Conservation (phyloP, 345 rosid species). For the Abelmoschus esculentus region DNA sequence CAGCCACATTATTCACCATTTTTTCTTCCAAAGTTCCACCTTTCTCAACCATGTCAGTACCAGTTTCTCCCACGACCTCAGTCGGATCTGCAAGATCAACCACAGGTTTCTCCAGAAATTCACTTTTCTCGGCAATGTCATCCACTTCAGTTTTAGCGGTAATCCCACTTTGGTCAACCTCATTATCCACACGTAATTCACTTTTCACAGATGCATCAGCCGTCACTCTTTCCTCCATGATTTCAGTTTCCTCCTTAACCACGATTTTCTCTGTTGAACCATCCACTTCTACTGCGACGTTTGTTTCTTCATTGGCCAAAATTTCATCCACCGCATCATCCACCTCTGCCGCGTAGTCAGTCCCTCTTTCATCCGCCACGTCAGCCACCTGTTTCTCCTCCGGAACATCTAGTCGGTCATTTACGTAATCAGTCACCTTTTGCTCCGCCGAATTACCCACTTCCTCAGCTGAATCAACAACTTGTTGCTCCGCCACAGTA, state of each 20-base stretch:
- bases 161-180: conserved; percentile 21
- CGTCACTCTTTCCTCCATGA: conserved; percentile 8
- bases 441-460: not conserved
- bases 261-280: conserved; percentile 10
- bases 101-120: not conserved
- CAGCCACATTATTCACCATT: conserved; percentile 7
- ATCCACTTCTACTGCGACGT: not conserved
- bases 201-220: conserved; percentile 8
- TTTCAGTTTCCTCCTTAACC: conserved; percentile 15
- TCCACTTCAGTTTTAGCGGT: not conserved
- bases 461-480: not conserved
- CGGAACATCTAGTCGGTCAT: not conserved
- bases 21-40: conserved; percentile 4
- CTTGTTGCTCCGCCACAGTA: not conserved
- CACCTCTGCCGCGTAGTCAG: not conserved
- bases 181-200: conserved; percentile 19
- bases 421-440: not conserved
- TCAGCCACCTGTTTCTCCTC: not conserved
- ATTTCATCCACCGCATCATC: not conserved
- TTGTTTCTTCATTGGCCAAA: not conserved
- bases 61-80: conserved; percentile 15
- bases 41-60: conserved; percentile 20
- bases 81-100: conserved; percentile 18
- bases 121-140: conserved; percentile 1
- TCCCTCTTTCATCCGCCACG: not conserved